Conservation (phyloP, 2,329 filamentous ascomycete genomes). For the Talaromyces piceae region DNA sequence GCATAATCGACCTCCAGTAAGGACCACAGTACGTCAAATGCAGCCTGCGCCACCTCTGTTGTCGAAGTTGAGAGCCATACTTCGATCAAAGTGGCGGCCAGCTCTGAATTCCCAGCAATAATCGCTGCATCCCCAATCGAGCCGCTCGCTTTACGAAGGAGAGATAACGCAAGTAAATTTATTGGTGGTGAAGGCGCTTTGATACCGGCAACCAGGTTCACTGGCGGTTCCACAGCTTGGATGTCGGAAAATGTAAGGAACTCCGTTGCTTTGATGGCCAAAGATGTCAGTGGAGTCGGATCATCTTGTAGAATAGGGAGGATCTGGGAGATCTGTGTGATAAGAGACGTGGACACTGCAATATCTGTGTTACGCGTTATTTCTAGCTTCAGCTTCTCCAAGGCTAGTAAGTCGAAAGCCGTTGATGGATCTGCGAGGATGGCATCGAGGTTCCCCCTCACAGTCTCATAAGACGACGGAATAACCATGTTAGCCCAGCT, state of each 20-base stretch:
- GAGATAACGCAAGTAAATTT: slow-evolving; percentile 48
- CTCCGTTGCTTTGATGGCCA: slow-evolving; percentile 44
- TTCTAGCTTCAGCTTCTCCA: slow-evolving; percentile 46
- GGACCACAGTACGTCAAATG: slow-evolving; percentile 45
- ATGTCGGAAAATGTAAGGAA: slow-evolving; percentile 46
- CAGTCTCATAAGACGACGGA: slow-evolving; percentile 27
- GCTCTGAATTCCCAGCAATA: slow-evolving; percentile 49
- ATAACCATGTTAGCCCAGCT: slow-evolving; percentile 20
- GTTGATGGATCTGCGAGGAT: slow-evolving; percentile 39
- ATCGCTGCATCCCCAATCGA: slow-evolving; percentile 49
- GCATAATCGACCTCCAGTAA: slow-evolving; percentile 46
- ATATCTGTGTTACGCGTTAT: slow-evolving; percentile 29
- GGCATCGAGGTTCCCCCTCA: slow-evolving; percentile 38
- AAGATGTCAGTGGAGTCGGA: slow-evolving; percentile 47
- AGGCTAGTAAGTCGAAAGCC: slow-evolving; percentile 40
- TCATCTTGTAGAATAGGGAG: slow-evolving; percentile 51
- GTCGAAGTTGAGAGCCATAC: slow-evolving; percentile 53
- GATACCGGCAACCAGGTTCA: slow-evolving; percentile 51
- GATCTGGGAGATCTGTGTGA: slow-evolving; percentile 43
- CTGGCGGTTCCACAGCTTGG: slow-evolving; percentile 39
- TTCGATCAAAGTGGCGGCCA: slow-evolving; percentile 48
- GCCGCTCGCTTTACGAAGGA: slow-evolving; percentile 50
- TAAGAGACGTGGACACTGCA: slow-evolving; percentile 30
- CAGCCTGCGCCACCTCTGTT: slow-evolving; percentile 48
- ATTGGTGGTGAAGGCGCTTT: slow-evolving; percentile 44